Evolutionary conservation across 345 rosid species (phyloP), one percentile per base, ranked within the genome.

Genomic region (Trapa incisa): DNA sequence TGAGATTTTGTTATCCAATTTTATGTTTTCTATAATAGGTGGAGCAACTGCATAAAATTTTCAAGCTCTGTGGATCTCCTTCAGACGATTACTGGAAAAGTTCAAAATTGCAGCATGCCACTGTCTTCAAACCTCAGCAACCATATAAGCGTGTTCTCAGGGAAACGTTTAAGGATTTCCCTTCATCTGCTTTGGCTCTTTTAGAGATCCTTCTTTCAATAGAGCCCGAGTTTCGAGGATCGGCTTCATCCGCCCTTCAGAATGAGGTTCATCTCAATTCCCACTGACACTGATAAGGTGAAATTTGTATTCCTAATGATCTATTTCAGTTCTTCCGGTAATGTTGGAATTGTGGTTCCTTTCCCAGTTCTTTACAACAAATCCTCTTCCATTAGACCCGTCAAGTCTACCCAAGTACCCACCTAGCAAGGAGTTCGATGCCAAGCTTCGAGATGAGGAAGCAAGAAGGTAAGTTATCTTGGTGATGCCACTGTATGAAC

Each of bases 51-150:
- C 88, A 84, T 67, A 84, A 82, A 73, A 80, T 84, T 54, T 84
- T 84, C 81, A 84, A 84, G 69, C 88, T 84, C 43, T 84, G 87
- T 65, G 87, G 87, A 2, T 84, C 87, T 17, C 87, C 87, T 29
- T 81, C 83, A 0, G 85, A 81, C 65, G 84, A 75, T 56, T 81
- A 84, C 70, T 84, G 88, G 86, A 80, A 80, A 70, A 81, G 65
- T 67, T 82, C 88, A 70, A 84, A 82, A 67, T 75, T 84, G 78
- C 81, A 82, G 1, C 82, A 84, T 70, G 78, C 82, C 50, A 82
- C 86, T 47, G 75, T 82, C 61, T 84, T 84, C 71, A 84, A 82
- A 72, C 86, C 88, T 39, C 88, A 82, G 68, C 84, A 78, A 37
- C 88, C 86, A 9, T 84, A 84, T 71, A 78, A 76, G 66, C 81